A percentile compares a stretch with the other conserved stretches of the same genome.
Conservation (phyloP, 2,329 filamentous ascomycete species). For the Aspergillus latus region DNA sequence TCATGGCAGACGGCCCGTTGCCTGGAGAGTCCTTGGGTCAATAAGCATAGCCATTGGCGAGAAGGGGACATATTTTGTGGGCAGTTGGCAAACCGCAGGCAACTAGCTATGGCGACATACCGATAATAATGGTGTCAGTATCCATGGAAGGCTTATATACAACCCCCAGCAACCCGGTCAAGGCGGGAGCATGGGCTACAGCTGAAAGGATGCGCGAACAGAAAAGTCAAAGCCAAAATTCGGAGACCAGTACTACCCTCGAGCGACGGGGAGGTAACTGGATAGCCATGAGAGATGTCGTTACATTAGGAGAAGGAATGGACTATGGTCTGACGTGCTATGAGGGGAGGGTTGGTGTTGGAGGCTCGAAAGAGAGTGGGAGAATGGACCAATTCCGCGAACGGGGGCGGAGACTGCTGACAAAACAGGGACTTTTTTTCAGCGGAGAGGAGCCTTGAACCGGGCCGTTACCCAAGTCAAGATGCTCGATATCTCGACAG, state of each 20-base stretch:
- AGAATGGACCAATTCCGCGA: conserved; percentile 15
- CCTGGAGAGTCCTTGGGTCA: conserved; percentile 40
- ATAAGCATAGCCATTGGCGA: conserved; percentile 17
- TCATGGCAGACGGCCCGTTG: conserved; percentile 62
- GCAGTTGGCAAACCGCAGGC: not conserved
- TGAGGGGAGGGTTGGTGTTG: conserved; percentile 8
- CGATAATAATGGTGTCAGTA: conserved; percentile 46
- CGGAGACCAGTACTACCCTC: conserved; percentile 21
- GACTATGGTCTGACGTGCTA: conserved; percentile 8
- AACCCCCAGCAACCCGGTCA: conserved; percentile 25
- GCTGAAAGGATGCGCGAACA: conserved; percentile 22
- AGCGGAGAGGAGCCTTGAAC: not conserved
- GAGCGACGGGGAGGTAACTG: conserved; percentile 18
- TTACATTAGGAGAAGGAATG: conserved; percentile 14
- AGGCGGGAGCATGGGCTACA: conserved; percentile 31
- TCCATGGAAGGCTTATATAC: conserved; percentile 34
- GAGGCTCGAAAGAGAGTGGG: conserved; percentile 6
- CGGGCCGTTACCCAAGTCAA: not conserved
- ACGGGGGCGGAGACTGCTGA: conserved; percentile 26
- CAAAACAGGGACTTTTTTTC: conserved; percentile 23
- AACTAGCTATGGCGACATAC: conserved; percentile 34
- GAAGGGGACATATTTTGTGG: conserved; percentile 3
- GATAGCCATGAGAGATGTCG: conserved; percentile 24
- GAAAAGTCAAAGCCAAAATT: conserved; percentile 9
- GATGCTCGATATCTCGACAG: conserved; percentile 9